phyloP scores from a whole-genome alignment of 768 basidiomycete species.

The Calvatia gigantea region DNA sequence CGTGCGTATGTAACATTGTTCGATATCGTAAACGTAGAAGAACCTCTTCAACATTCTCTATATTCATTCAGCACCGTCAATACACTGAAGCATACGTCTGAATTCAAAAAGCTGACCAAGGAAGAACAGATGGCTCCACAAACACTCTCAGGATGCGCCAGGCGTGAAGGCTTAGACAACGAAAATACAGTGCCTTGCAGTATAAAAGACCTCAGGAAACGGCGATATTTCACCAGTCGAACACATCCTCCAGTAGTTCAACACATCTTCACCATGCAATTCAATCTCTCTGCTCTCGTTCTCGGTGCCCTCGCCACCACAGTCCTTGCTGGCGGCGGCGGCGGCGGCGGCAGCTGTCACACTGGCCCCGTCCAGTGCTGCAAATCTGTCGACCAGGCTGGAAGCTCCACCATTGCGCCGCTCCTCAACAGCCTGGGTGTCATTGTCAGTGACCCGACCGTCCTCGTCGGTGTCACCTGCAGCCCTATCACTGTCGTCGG shows the following conservation, averaged over 20 bases:
- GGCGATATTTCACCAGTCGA: not conserved
- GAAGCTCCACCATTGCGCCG: not conserved
- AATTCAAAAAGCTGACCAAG: too few relatives aligned
- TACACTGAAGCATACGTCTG: too few relatives aligned
- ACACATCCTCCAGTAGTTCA: not conserved
- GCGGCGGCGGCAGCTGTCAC: not conserved
- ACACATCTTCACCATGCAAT: not conserved
- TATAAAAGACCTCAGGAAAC: not conserved
- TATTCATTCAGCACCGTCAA: too few relatives aligned
- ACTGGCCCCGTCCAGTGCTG: constrained; percentile 5
- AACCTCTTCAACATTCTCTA: too few relatives aligned
- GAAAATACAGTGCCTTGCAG: not conserved
- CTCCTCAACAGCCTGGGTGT: not conserved
- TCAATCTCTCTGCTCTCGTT: not conserved
- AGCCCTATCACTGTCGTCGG: constrained; percentile 24
- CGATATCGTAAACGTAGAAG: too few relatives aligned
- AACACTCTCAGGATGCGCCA: not conserved
- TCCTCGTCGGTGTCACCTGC: constrained; percentile 24
- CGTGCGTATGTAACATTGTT: too few relatives aligned
- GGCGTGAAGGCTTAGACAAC: not conserved
- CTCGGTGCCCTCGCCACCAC: not conserved
- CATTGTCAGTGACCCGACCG: constrained; percentile 19
- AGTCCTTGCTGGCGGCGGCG: not conserved
- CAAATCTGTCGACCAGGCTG: not conserved
- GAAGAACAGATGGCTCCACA: too few relatives aligned